Evolutionary conservation across 805 yeast species (phyloP), one percentile per base, ranked within the genome.

Genomic region (Saturnispora mendoncae): DNA sequence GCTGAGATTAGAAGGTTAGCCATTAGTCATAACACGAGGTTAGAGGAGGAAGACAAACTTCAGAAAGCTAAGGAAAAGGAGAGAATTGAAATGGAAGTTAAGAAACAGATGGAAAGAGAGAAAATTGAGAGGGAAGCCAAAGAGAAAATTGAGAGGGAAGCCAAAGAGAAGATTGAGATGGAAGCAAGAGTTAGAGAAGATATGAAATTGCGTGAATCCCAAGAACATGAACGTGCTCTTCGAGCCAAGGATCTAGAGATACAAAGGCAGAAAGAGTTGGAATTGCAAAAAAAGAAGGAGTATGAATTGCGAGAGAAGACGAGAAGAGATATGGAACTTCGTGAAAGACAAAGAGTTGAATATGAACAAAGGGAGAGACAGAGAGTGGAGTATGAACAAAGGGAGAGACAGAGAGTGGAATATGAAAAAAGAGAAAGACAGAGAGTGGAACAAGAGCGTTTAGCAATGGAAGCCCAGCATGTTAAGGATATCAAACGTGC

Each of bases 201-300:
- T 5, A 27, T 7, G 10, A n/a, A 27, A n/a, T 27, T 27, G 30
- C 10, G 30, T 10, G 30, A 27, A n/a, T 27, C 30, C 6, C 30
- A 27, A 27, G 30, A 8, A 6, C 41, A 30, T 17, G 30, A 38
- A 24, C 12, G 18, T 9, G 15, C 12, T 4, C 18, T 21, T 3
- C 8, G 23, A 12, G 39, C 39, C 19, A 36, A 18, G 33, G 33
- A 28, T 36, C 25, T 36, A 19, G 31, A 36, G 19, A 29, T 29
- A 6, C 33, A 29, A 29, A 29, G 14, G 14, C 12, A 4, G 4
- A 29, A 29, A 14, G 33, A 29, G 19, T 6, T 14, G 9, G 33
- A 29, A 14, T 7, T 29, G 23, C 30, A 24, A 23, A 15, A 24
- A 24, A 27, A n/a, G 14, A 9, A 5, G 14, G 14, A 27, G 14